Percentiles rank a stretch among this genome's conserved stretches.
Evolutionary conservation across 2,329 filamentous ascomycete species (phyloP).

Genomic region (Xylaria sp.): DNA sequence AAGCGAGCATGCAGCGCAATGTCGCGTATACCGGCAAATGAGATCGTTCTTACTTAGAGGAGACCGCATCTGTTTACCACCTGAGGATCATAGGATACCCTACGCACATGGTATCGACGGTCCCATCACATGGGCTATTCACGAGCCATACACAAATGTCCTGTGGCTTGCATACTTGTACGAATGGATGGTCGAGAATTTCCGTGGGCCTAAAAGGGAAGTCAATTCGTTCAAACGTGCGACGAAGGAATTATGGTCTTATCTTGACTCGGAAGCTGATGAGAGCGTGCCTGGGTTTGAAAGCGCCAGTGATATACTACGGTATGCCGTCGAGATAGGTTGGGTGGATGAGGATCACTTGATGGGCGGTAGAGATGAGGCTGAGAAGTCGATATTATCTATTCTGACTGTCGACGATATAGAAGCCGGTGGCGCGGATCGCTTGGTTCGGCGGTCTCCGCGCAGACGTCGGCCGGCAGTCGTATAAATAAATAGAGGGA

Average conservation of each 20-base stretch:
- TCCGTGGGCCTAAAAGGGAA: constrained; percentile 53
- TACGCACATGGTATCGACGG: constrained; percentile 54
- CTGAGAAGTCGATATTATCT: constrained; percentile 43
- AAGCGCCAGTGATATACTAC: constrained; percentile 61
- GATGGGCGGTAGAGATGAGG: constrained; percentile 43
- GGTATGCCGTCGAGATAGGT: constrained; percentile 62
- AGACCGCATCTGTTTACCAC: constrained; percentile 56
- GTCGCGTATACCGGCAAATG: constrained; percentile 67
- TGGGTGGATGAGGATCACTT: constrained; percentile 63
- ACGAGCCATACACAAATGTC: constrained; percentile 67
- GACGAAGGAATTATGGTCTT: constrained; percentile 59
- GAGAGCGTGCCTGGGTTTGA: constrained; percentile 56
- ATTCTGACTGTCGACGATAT: constrained; percentile 32
- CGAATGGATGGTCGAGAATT: constrained; percentile 55
- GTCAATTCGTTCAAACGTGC: constrained; percentile 52
- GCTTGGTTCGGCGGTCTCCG: constrained; percentile 34
- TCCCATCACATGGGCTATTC: constrained; percentile 58
- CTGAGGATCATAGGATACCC: constrained; percentile 52
- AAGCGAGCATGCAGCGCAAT: constrained; percentile 64
- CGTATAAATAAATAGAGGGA: neutral
- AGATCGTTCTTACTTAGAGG: constrained; percentile 60
- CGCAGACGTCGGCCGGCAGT: constrained; percentile 27
- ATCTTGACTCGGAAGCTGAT: constrained; percentile 58
- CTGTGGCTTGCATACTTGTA: constrained; percentile 69
- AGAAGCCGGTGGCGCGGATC: constrained; percentile 20